phyloP scores from a whole-genome alignment of 2,329 filamentous ascomycete species.

The Aspergillus uvarum region DNA sequence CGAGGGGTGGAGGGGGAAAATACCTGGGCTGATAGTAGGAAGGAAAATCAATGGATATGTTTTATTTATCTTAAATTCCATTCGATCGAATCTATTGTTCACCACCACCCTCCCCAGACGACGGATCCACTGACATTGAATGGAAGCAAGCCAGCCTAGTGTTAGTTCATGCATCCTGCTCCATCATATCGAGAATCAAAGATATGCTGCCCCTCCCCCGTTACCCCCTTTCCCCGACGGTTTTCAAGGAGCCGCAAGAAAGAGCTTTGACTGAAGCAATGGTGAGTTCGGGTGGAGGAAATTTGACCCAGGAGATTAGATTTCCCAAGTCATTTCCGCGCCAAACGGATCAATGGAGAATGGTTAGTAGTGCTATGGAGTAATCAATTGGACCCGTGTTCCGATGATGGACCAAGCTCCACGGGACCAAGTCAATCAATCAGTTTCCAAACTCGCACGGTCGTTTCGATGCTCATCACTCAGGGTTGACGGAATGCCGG shows the following conservation, averaged over 20 bases:
- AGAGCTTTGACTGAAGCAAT: neutral
- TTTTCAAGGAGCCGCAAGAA: conserved; percentile 16
- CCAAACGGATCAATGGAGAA: neutral
- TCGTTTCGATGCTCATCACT: neutral
- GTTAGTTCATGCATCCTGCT: conserved; percentile 14
- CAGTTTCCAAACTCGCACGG: neutral
- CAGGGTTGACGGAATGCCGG: neutral
- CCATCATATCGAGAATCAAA: conserved; percentile 11
- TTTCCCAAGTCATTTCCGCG: neutral
- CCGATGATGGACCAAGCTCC: neutral
- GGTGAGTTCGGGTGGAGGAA: neutral
- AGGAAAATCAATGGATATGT: neutral
- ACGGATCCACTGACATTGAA: neutral
- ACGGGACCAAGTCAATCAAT: neutral
- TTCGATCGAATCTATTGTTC: neutral
- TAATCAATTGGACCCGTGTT: neutral
- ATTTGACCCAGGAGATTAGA: neutral
- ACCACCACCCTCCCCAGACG: neutral
- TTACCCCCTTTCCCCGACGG: neutral
- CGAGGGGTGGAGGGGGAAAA: neutral
- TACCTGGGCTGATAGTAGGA: neutral
- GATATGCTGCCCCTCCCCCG: neutral
- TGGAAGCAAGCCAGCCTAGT: neutral
- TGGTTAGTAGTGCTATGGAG: neutral
- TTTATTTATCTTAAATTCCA: neutral